phyloP scores from a whole-genome alignment of 208 protist species.

The Acanthamoeba rhysodes region DNA sequence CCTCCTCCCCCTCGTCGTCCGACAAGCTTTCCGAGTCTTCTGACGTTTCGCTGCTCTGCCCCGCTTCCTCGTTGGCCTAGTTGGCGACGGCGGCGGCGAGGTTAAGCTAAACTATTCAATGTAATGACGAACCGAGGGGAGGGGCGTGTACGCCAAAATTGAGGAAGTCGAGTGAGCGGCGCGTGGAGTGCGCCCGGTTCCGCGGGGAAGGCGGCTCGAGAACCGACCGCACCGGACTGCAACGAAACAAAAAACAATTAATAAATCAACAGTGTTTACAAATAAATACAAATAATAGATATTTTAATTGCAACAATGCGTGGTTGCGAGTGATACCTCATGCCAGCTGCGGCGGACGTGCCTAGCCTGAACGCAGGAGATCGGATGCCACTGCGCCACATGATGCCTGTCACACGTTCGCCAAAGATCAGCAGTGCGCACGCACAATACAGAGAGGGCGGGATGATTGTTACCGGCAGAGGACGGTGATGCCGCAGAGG shows the following conservation, averaged over 20 bases:
- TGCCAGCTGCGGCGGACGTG: not conserved
- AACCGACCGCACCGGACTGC: not conserved
- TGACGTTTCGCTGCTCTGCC: not conserved
- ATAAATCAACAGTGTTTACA: not conserved
- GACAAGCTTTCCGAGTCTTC: constrained; percentile 3
- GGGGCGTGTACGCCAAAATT: not conserved
- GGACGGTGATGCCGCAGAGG: not conserved
- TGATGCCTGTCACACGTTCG: not conserved
- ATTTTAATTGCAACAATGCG: not conserved
- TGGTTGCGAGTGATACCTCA: not conserved
- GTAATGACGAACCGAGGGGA: too few relatives aligned
- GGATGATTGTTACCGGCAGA: not conserved
- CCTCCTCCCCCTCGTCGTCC: constrained; percentile 9
- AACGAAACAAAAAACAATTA: not conserved
- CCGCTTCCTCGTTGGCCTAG: not conserved
- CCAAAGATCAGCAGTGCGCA: too few relatives aligned
- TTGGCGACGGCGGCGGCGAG: not conserved
- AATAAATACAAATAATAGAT: not conserved
- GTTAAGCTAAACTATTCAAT: not conserved
- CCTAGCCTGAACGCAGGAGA: not conserved
- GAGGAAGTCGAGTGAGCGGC: constrained; percentile 21
- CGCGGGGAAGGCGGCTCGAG: constrained; percentile 2
- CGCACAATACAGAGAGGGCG: not conserved
- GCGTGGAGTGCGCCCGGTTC: not conserved
- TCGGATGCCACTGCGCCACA: constrained; percentile 26